Evolutionary conservation across 1,139 yeast genomes (phyloP).

Genomic region (Kazachstania sp.): DNA sequence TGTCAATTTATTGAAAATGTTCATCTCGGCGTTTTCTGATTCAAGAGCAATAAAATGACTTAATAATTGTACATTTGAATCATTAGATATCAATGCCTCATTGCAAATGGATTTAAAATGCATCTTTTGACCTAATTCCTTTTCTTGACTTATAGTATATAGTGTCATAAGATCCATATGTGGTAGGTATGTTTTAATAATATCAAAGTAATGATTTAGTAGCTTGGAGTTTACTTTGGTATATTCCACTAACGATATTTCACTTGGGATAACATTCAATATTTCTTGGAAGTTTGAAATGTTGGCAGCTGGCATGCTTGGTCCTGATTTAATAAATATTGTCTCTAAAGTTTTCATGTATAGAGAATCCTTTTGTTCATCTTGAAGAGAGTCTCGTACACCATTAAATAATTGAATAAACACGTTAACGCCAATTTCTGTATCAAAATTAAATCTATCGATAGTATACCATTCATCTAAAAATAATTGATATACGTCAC

Average conservation of each 20-base stretch:
- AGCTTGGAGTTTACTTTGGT: constrained; percentile 9
- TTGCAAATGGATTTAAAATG: constrained; percentile 19
- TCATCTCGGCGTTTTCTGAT: neutral
- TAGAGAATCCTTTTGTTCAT: constrained; percentile 1
- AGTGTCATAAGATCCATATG: constrained; percentile 17
- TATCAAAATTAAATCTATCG: constrained; percentile 14
- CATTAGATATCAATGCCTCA: constrained; percentile 5
- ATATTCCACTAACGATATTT: constrained; percentile 5
- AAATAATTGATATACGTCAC: constrained; percentile 11
- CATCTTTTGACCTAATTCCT: constrained; percentile 18
- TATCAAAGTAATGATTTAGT: constrained; percentile 12
- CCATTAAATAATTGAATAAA: constrained; percentile 12
- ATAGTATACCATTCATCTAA: constrained; percentile 11
- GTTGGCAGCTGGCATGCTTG: constrained; percentile 8
- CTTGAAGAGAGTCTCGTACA: constrained; percentile 1
- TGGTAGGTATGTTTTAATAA: constrained; percentile 11
- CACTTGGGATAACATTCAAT: constrained; percentile 11
- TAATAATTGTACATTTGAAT: neutral
- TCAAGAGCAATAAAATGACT: constrained; percentile 2
- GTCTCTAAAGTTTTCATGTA: constrained; percentile 15
- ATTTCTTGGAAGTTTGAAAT: constrained; percentile 7
- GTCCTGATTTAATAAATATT: constrained; percentile 17
- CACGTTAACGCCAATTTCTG: constrained; percentile 10
- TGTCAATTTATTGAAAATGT: constrained; percentile 3
- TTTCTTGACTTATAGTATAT: constrained; percentile 16